A percentile compares a stretch with the other conserved stretches of the same genome.
Conservation (phyloP, 139 green algal species). For the Zygnema circumcarinatum region DNA sequence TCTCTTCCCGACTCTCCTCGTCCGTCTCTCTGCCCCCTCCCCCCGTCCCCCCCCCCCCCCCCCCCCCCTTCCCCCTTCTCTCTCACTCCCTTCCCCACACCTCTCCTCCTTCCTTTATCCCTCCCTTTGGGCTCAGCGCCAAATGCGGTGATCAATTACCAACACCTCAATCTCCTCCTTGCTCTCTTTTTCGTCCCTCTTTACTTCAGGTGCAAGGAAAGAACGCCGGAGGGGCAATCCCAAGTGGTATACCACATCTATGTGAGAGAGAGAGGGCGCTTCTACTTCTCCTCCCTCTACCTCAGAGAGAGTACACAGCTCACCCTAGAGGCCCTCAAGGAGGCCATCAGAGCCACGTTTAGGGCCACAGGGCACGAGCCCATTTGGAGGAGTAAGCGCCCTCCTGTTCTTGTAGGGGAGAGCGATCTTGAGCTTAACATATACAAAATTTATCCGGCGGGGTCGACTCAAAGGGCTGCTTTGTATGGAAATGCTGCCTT, state of each 20-base stretch:
- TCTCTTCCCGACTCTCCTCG: neutral
- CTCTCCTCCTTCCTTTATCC: neutral
- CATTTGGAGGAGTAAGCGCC: constrained; percentile 42
- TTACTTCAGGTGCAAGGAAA: constrained; percentile 24
- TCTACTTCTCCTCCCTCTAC: constrained; percentile 46
- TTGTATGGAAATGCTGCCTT: constrained; percentile 48
- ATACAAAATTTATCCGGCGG: constrained; percentile 42
- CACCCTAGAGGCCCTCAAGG: constrained; percentile 21
- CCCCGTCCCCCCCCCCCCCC: too few species aligned
- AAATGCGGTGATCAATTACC: neutral
- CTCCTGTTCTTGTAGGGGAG: constrained; percentile 3
- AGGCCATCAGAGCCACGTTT: neutral
- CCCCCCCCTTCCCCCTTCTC: too few species aligned
- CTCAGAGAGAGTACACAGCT: constrained; percentile 6
- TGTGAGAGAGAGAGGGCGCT: constrained; percentile 39
- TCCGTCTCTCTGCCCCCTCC: constrained; percentile 14
- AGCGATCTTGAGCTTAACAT: constrained; percentile 1
- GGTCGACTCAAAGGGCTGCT: constrained; percentile 44
- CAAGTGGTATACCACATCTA: constrained; percentile 42
- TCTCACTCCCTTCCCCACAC: too few species aligned
- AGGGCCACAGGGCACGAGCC: constrained; percentile 24
- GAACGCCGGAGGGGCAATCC: neutral
- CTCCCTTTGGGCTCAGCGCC: neutral
- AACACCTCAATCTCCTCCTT: neutral
- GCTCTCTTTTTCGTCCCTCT: constrained; percentile 4